Evolutionary conservation across 2,329 filamentous ascomycete genomes (phyloP), one percentile per base, ranked within the genome.

Genomic region (Cordyceps pruinosa): DNA sequence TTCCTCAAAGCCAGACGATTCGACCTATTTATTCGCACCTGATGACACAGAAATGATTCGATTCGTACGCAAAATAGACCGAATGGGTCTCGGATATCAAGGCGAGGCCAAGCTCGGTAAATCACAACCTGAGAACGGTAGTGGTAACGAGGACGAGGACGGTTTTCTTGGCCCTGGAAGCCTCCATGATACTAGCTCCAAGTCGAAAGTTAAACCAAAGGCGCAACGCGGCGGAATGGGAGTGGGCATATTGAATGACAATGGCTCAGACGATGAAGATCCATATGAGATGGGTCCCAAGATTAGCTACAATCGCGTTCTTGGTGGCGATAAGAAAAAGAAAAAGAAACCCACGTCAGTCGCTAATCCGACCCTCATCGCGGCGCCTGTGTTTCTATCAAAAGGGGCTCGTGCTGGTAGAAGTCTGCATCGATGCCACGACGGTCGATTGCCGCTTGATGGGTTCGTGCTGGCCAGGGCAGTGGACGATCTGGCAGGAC

Each of bases 181-280:
- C 17, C 64, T 66, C 0, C 42, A 67, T 5, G 57, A 65, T 10
- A 35, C 60, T 57, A 60, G 63, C 2, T 58, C 61, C 3, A 79
- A 77, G 54, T 82, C 83, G 57, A 87, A 86, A 66, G 25, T 72
- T 70, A 65, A 75, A 76, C 58, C 73, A 67, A 58, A 62, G 9
- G 9, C 17, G 6, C 44, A 44, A 6, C 79, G 79, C 53, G 83
- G 87, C 3, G 90, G 88, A 0, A 90, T 97, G 61, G 93, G 93
- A 0, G 86, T 96, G 15, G 93, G 93, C 0, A 79, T 97, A 2
- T 73, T 97, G 46, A 97, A 97, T 65, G 93, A 97, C 63, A 94
- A 87, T 21, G 92, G 91, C 12, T 97, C 93, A 5, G 94, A 97
- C 63, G 92, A 97, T 46, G 94, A 97, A 65, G 92, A 97, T 66